These are phyloP conservation scores for Xylariaceae sp. DNA, from an alignment of 2,329 filamentous ascomycete species.

Conservation along the genomic window DNA sequence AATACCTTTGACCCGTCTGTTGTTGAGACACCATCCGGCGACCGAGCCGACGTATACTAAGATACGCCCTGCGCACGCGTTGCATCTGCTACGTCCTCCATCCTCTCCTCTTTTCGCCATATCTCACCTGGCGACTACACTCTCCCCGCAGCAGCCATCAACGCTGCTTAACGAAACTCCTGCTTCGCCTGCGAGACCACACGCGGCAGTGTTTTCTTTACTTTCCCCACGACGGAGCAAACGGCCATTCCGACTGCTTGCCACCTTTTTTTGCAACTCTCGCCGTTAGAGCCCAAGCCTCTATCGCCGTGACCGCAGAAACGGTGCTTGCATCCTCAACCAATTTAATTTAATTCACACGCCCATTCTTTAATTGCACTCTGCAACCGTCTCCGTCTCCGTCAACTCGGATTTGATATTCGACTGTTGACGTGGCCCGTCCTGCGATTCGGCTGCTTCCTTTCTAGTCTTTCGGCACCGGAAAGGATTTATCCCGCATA, in stretches of 20 bases:
- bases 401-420: slow-evolving; percentile 30
- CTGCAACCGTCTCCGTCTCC: slow-evolving; percentile 11
- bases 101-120: slow-evolving; percentile 6
- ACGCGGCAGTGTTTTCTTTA: slow-evolving; percentile 6
- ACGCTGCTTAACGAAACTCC: neutral
- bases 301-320: slow-evolving; percentile 6
- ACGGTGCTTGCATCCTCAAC: slow-evolving; percentile 10
- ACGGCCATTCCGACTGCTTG: slow-evolving; percentile 15
- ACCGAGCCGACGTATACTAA: slow-evolving; percentile 16
- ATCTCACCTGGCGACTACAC: slow-evolving; percentile 10
- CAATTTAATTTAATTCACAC: slow-evolving; percentile 20
- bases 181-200: slow-evolving; percentile 21
- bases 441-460: slow-evolving; percentile 17
- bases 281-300: slow-evolving; percentile 10
- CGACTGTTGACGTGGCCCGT: slow-evolving; percentile 18
- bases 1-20: slow-evolving; percentile 23
- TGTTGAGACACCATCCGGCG: slow-evolving; percentile 21
- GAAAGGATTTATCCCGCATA: slow-evolving; percentile 19
- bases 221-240: slow-evolving; percentile 19
- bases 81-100: slow-evolving; percentile 11
- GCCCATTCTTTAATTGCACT: slow-evolving; percentile 19
- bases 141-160: slow-evolving; percentile 10
- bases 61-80: slow-evolving; percentile 21
- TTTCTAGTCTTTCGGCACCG: slow-evolving; percentile 20
- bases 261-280: slow-evolving; percentile 14